Base-by-base conservation (phyloP, 2,329 filamentous ascomycete species). In the Epichloe sp. region DNA sequence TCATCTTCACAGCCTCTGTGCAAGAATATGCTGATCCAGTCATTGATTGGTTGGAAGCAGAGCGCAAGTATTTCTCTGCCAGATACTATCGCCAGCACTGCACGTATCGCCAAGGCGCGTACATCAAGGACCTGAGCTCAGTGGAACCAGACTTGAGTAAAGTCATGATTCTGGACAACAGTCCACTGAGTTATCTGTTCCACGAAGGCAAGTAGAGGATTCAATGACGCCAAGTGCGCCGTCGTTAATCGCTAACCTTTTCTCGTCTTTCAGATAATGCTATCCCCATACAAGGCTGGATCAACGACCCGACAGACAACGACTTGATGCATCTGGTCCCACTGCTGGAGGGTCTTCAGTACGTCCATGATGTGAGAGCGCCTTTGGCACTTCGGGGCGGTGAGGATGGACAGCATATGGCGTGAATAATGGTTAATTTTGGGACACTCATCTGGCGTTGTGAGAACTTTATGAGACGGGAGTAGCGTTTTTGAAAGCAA, bases 81-180 rank as follows among this genome's bases (percentile, higher is more conserved):
- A 77, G 93, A 58, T 97, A 93, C 71, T 98, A 98, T 69, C 81
- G 93, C 51, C 93, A 98, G 66, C 91, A 98, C 68, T 98, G 93
- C 73, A 97, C 93, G 21, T 89, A 88, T 64, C 80, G 93, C 50
- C 93, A 96, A 60, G 91, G 91, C 47, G 90, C 91, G 35, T 98
- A 96, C 64, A 97, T 98, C 74, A 98, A 98, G 68, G 93, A 98
- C 69, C 74, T 98, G 52, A 93, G 88, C 65, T 88, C 88, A 51
- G 89, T 98, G 42, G 93, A 98, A 74, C 90, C 93, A 17, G 93
- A 98, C 66, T 73, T 98, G 63, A 96, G 90, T 71, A 94, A 89
- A 70, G 93, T 98, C 54, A 95, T 97, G 86, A 98, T 98, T 65
- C 75, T 98, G 68, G 93, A 98, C 72, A 98, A 98, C 65, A 96